Conservation (phyloP, 2,329 filamentous ascomycete genomes). For the Stemphylium beticola region DNA sequence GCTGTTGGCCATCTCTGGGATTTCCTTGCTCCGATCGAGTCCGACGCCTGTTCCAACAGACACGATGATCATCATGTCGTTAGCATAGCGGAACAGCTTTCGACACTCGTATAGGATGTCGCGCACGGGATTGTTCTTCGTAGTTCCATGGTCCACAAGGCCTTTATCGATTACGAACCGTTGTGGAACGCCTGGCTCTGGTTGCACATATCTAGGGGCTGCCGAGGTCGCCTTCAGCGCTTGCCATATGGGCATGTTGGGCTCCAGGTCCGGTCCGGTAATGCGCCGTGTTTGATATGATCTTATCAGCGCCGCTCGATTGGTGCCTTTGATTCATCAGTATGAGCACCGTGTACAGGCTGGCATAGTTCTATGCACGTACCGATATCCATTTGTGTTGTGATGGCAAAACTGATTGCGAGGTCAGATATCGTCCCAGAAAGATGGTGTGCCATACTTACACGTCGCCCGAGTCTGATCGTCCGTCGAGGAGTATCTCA, state of each 20-base stretch:
- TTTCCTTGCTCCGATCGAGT: constrained; percentile 23
- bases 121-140: constrained; percentile 42
- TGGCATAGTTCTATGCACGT: neutral
- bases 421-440: constrained; percentile 7
- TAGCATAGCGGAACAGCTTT: constrained; percentile 38
- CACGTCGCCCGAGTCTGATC: constrained; percentile 38
- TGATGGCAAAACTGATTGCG: constrained; percentile 32
- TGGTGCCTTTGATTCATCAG: constrained; percentile 15
- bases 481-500: constrained; percentile 31
- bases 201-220: constrained; percentile 33
- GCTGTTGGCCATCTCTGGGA: constrained; percentile 35
- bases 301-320: constrained; percentile 39
- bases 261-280: constrained; percentile 35
- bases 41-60: constrained; percentile 37
- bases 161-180: constrained; percentile 37
- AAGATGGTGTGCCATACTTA: constrained; percentile 18
- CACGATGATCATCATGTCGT: constrained; percentile 42
- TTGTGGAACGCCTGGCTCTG: constrained; percentile 17
- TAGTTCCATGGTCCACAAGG: constrained; percentile 39
- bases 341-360: neutral
- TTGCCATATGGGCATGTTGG: constrained; percentile 34
- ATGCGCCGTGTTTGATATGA: constrained; percentile 41
- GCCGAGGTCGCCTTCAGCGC: constrained; percentile 34
- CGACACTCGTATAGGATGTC: constrained; percentile 41
- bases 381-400: constrained; percentile 38